A percentile compares a stretch with the other conserved stretches of the same genome.
phyloP scores from a whole-genome alignment of 192 early-diverging fungal species.

The Diversispora eburnea region DNA sequence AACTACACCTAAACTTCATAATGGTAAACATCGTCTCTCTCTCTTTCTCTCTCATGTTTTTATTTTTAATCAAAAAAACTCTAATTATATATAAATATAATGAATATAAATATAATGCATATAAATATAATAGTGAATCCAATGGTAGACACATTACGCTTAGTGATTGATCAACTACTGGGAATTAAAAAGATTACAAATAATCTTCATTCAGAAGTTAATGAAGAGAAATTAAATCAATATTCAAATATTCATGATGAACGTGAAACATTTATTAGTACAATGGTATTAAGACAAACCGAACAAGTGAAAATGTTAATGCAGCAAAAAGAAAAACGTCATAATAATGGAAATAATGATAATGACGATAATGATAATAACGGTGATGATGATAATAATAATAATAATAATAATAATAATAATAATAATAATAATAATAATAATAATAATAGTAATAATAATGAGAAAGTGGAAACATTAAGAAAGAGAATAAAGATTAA shows the following conservation, averaged over 20 bases:
- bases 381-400: too few species aligned
- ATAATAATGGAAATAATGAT: too few species aligned
- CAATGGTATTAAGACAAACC: constrained; percentile 8
- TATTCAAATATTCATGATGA: neutral
- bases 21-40: neutral
- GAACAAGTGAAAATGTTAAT: neutral
- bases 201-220: neutral
- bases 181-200: neutral
- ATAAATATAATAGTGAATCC: neutral
- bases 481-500: too few species aligned
- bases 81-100: neutral
- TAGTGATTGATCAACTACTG: constrained; percentile 12
- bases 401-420: too few species aligned
- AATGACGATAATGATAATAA: too few species aligned
- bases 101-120: too few species aligned
- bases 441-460: too few species aligned
- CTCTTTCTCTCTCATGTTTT: neutral
- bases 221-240: constrained; percentile 1
- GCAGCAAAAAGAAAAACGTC: too few species aligned
- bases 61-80: neutral
- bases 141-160: neutral
- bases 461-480: too few species aligned
- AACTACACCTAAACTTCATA: neutral
- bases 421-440: too few species aligned
- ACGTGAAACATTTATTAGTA: constrained; percentile 9